phyloP scores from a whole-genome alignment of 1,139 yeast species.

The Sugiyamaella novakii region DNA sequence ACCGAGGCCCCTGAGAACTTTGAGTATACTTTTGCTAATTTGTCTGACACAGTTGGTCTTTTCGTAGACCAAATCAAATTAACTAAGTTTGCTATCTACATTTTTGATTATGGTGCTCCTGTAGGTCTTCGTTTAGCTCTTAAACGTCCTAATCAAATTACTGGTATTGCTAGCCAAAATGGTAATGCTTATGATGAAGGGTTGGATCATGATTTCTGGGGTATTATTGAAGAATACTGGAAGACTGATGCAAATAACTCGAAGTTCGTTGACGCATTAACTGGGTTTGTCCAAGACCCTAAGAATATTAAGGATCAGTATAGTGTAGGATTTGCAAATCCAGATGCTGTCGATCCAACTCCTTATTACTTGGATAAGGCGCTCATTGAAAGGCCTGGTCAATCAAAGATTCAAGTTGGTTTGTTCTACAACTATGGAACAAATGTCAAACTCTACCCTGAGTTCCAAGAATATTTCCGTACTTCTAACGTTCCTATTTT shows the following conservation, averaged over 20 bases:
- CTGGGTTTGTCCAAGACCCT: constrained; percentile 30
- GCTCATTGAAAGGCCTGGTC: constrained; percentile 38
- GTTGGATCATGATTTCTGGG: constrained; percentile 45
- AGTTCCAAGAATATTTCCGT: constrained; percentile 45
- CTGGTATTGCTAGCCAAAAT: constrained; percentile 46
- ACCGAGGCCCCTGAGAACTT: constrained; percentile 41
- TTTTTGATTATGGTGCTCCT: constrained; percentile 52
- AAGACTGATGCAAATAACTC: constrained; percentile 26
- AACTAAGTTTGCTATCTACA: constrained; percentile 42
- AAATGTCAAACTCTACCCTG: constrained; percentile 44
- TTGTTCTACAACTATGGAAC: constrained; percentile 45
- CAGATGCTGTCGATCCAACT: constrained; percentile 41
- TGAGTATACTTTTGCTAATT: constrained; percentile 41
- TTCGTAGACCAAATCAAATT: constrained; percentile 41
- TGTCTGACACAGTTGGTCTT: constrained; percentile 42
- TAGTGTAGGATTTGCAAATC: constrained; percentile 38
- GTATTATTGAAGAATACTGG: constrained; percentile 44
- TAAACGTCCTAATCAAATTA: constrained; percentile 39
- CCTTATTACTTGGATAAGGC: constrained; percentile 42
- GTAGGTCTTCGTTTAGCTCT: constrained; percentile 46
- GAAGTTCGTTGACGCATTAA: constrained; percentile 28
- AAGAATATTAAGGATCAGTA: constrained; percentile 41
- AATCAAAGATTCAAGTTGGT: constrained; percentile 41
- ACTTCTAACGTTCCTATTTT: constrained; percentile 45
- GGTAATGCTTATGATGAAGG: constrained; percentile 52